A percentile compares a stretch with the other conserved stretches of the same genome.
These are phyloP conservation scores for Aureobasidium sp. DNA, from an alignment of 2,329 filamentous ascomycete species.

Conservation along the genomic window DNA sequence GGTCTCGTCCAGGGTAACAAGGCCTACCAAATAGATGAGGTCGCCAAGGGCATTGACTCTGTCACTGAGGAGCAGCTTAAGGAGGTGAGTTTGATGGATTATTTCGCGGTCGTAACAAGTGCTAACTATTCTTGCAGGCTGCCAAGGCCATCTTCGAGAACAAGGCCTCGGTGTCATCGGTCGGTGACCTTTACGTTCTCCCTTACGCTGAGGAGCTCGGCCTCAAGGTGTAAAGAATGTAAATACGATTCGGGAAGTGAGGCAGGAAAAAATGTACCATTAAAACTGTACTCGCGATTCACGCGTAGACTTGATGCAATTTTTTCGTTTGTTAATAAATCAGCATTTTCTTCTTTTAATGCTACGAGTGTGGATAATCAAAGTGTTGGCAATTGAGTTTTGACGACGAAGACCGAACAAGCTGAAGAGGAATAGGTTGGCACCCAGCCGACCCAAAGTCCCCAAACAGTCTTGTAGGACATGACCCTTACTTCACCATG, in stretches of 20 bases:
- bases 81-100: constrained; percentile 51
- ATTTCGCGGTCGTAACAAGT: constrained; percentile 18
- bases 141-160: constrained; percentile 80
- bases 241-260: constrained; percentile 39
- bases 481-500: neutral
- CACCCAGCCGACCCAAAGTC: too few relatives aligned
- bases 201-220: constrained; percentile 93
- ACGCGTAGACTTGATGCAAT: constrained; percentile 12
- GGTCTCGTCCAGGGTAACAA: constrained; percentile 74
- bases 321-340: constrained; percentile 14
- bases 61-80: constrained; percentile 81
- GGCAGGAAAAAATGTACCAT: constrained; percentile 25
- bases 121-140: constrained; percentile 46
- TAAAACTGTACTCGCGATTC: constrained; percentile 18
- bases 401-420: neutral
- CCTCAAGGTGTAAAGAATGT: constrained; percentile 91
- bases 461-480: neutral
- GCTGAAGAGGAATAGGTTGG: neutral
- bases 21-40: constrained; percentile 73
- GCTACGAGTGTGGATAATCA: neutral
- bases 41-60: constrained; percentile 68
- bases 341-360: constrained; percentile 5
- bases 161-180: constrained; percentile 81
- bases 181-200: constrained; percentile 85
- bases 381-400: neutral